These are phyloP conservation scores for Buddleja alternifolia DNA, from an alignment of 257 asterid genomes.

Conservation along the genomic window DNA sequence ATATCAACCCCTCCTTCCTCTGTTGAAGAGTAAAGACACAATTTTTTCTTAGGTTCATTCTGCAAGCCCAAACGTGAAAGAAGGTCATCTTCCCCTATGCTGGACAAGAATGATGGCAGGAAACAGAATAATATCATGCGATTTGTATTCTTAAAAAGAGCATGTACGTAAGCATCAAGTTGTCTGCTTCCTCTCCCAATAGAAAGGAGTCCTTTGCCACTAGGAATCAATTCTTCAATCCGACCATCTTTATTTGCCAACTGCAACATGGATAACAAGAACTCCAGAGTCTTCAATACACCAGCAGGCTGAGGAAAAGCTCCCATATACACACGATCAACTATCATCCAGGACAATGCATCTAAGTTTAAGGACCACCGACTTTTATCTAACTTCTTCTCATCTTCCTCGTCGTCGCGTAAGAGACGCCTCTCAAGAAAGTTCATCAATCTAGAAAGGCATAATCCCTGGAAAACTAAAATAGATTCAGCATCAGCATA, in stretches of 20 bases:
- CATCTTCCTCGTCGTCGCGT: constrained; percentile 95
- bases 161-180: constrained; percentile 76
- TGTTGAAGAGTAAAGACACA: constrained; percentile 37
- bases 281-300: constrained; percentile 87
- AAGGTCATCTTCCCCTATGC: constrained; percentile 90
- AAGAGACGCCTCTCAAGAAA: constrained; percentile 92
- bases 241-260: constrained; percentile 98
- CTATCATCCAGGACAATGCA: constrained; percentile 87
- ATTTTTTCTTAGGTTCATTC: constrained; percentile 66
- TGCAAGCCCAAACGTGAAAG: constrained; percentile 76
- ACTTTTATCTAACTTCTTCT: constrained; percentile 81
- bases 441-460: constrained; percentile 93
- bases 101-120: constrained; percentile 88
- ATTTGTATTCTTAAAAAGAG: constrained; percentile 79
- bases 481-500: constrained; percentile 87
- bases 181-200: constrained; percentile 97
- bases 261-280: constrained; percentile 92
- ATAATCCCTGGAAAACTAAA: constrained; percentile 90
- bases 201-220: constrained; percentile 83
- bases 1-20: constrained; percentile 79
- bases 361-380: constrained; percentile 92
- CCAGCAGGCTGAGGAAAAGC: constrained; percentile 92
- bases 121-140: constrained; percentile 86
- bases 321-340: constrained; percentile 95
- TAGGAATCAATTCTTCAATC: constrained; percentile 81